Conservation (phyloP, 768 basidiomycete species). For the Leccinellum rugosiceps region DNA sequence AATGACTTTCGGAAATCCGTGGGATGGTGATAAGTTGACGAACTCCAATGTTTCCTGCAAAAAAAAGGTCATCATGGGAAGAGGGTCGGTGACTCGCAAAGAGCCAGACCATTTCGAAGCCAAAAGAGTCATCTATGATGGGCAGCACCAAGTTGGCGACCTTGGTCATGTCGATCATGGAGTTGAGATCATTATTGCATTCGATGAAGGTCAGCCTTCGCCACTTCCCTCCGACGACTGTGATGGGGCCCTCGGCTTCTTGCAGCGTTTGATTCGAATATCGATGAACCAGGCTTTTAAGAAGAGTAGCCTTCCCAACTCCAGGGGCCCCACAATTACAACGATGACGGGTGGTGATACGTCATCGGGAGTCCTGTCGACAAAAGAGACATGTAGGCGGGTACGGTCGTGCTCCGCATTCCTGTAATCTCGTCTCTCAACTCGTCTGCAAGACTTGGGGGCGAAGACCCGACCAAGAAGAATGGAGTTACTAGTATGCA, state of each 20-base stretch:
- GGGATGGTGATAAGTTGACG: constrained; percentile 92
- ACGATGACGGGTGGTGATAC: constrained; percentile 92
- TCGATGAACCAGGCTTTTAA: constrained; percentile 86
- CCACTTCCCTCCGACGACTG: constrained; percentile 91
- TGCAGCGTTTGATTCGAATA: constrained; percentile 92
- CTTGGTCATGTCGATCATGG: constrained; percentile 98
- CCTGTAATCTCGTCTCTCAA: constrained; percentile 84
- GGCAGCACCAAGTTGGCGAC: constrained; percentile 93
- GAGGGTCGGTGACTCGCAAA: background rate
- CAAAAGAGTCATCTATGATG: constrained; percentile 97
- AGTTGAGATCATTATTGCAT: constrained; percentile 96
- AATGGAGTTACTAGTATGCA: background rate
- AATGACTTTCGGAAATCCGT: constrained; percentile 98
- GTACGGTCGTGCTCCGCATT: constrained; percentile 94
- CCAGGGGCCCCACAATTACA: constrained; percentile 96
- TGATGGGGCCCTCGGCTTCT: constrained; percentile 90
- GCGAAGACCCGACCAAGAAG: constrained; percentile 75
- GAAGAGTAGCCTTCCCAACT: constrained; percentile 92
- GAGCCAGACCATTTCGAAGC: constrained; percentile 92
- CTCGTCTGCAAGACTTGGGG: constrained; percentile 83
- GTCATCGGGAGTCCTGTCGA: constrained; percentile 90
- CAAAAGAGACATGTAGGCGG: constrained; percentile 91
- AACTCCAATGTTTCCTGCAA: constrained; percentile 98
- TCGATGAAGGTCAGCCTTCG: constrained; percentile 94
- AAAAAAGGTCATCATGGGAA: background rate